Base-by-base conservation (phyloP, 345 rosid species). In the Lenwebbia sp. region DNA sequence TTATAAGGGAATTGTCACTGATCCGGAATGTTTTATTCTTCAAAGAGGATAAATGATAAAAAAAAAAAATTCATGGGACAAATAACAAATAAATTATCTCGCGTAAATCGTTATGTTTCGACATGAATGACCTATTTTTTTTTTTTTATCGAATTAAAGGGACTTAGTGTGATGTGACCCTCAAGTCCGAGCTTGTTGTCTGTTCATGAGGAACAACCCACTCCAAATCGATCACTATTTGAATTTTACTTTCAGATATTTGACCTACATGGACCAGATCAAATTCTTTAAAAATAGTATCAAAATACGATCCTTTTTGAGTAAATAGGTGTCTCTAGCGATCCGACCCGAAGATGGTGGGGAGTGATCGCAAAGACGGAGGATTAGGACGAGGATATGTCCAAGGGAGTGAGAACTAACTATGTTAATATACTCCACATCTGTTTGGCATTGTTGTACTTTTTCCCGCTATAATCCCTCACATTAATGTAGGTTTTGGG, bases 321-420 rank as follows among this genome's bases (percentile, higher is more conserved):
- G 41, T 15, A 30, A 30, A 65, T 65, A 1, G 0, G 23, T 1
- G 1, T 0, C 23, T 30, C 41, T 62, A 2, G 3, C 5, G 14
- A 62, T 62, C 14, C 5, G 74, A 33, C 7, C 40, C 40, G 1
- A 62, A 62, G 40, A 62, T 14, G 41, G 15, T 14, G 40, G 22
- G 41, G 41, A 62, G 75, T 62, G 41, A 65, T 30, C 0, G 12
- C 0, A 0, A 30, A 21, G 41, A 30, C 21, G 10, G 22, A 30
- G 3, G 41, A 65, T 30, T 30, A 15, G 41, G 75, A 30, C 0
- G 41, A 65, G 76, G 76, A 65, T 19, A 30, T 30, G 76, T 30
- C 3, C 76, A 7, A 62, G 76, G 37, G 37, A 65, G 76, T 30
- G 23, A 23, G 41, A 30, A 2, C 41, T 30, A 2, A 65, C 76